Conservation (phyloP, 345 rosid species). For the Arabis hirsuta region DNA sequence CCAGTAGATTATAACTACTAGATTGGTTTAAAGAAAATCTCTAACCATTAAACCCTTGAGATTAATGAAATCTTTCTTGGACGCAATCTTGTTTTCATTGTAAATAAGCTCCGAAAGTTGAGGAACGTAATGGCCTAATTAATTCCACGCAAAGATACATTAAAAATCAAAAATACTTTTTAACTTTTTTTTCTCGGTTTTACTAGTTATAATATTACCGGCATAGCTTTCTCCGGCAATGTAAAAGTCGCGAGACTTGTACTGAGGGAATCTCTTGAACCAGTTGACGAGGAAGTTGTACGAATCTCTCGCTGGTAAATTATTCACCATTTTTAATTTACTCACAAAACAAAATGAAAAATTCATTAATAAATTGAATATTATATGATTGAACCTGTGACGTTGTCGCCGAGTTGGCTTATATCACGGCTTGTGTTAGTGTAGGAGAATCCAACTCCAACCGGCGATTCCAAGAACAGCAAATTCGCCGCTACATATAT, state of each 20-base stretch:
- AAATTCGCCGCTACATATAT: constrained; percentile 60
- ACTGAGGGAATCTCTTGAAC: constrained; percentile 73
- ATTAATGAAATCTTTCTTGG: constrained; percentile 57
- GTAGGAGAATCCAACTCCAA: constrained; percentile 73
- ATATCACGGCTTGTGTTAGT: constrained; percentile 55
- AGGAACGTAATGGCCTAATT: constrained; percentile 82
- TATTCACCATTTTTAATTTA: not conserved
- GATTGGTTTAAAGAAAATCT: not conserved
- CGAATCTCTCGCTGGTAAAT: constrained; percentile 56
- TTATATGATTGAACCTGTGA: constrained; percentile 48
- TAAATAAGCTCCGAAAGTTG: constrained; percentile 72
- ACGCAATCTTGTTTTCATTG: constrained; percentile 51
- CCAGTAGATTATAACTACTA: not conserved
- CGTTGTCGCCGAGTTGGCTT: constrained; percentile 57
- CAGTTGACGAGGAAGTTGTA: constrained; percentile 64
- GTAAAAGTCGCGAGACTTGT: constrained; percentile 61
- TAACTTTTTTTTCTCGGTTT: not conserved
- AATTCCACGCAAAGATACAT: constrained; percentile 12
- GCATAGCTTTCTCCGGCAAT: constrained; percentile 79
- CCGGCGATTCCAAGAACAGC: constrained; percentile 69
- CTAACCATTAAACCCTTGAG: constrained; percentile 74
- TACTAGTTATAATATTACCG: constrained; percentile 41
- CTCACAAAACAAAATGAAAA: not conserved
- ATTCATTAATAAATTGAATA: not conserved
- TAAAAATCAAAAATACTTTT: not conserved